These are phyloP conservation scores for Typha latifolia DNA, from an alignment of 176 grass and related monocot species.

Conservation along the genomic window DNA sequence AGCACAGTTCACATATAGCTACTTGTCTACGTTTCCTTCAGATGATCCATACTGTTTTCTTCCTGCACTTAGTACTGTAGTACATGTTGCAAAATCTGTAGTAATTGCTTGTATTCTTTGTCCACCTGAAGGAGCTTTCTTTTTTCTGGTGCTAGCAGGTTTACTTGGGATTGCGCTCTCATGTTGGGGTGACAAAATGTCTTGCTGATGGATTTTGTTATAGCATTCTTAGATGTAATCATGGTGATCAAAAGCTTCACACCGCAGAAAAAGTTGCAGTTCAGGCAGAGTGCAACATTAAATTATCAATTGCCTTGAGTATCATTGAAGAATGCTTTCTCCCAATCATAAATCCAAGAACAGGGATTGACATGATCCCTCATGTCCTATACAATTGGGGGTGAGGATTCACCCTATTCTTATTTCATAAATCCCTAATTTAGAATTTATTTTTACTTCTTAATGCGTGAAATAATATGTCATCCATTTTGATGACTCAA, in stretches of 20 bases:
- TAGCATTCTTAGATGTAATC: slow-evolving; percentile 54
- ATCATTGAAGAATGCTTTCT: slow-evolving; percentile 94
- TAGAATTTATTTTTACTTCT: neutral
- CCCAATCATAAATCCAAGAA: slow-evolving; percentile 66
- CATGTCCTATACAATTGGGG: slow-evolving; percentile 81
- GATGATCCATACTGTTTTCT: neutral
- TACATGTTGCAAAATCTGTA: too few relatives aligned
- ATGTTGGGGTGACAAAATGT: slow-evolving; percentile 52
- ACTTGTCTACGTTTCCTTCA: neutral
- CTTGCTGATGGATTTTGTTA: slow-evolving; percentile 42
- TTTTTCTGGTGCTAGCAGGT: slow-evolving; percentile 41
- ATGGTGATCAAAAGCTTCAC: slow-evolving; percentile 49
- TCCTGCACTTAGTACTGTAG: too few relatives aligned
- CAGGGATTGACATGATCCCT: slow-evolving; percentile 71
- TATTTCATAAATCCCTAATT: slow-evolving; percentile 13
- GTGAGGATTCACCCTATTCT: slow-evolving; percentile 23
- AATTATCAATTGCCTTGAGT: slow-evolving; percentile 71
- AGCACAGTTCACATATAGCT: neutral
- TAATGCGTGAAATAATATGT: neutral
- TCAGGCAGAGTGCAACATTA: slow-evolving; percentile 85
- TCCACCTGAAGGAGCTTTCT: neutral
- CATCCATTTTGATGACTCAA: neutral
- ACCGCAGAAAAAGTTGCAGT: slow-evolving; percentile 44
- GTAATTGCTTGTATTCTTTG: neutral
- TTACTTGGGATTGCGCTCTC: slow-evolving; percentile 39